A percentile compares a stretch with the other conserved stretches of the same genome.
Evolutionary conservation across 139 green algal species (phyloP).

Genomic region (Chlorella sorokiniana): DNA sequence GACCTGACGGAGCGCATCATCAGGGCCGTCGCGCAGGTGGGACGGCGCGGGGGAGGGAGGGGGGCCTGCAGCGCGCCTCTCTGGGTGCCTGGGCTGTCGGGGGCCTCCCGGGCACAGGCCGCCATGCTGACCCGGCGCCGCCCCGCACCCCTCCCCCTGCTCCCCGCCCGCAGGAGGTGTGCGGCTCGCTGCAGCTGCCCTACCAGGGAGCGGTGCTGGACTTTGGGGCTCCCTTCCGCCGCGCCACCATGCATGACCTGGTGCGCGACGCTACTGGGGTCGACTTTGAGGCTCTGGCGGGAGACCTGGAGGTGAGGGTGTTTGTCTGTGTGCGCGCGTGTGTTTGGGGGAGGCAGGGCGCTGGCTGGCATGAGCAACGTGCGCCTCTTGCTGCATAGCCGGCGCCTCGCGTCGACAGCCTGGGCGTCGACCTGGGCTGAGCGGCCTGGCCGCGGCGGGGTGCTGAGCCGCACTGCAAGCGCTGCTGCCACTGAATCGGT

Average conservation of each 20-base stretch:
- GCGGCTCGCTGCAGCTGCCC: constrained; percentile 41
- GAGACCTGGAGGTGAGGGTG: constrained; percentile 19
- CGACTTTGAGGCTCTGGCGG: constrained; percentile 28
- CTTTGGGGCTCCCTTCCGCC: constrained; percentile 83
- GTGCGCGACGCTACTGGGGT: constrained; percentile 68
- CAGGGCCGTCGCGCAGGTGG: constrained; percentile 50
- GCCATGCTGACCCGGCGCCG: background rate
- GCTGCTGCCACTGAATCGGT: constrained; percentile 22
- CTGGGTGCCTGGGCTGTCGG: background rate
- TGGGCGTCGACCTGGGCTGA: too few relatives aligned
- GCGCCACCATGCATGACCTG: constrained; percentile 89
- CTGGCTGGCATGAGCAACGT: too few relatives aligned
- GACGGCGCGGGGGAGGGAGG: background rate
- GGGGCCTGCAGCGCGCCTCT: background rate
- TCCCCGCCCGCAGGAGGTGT: constrained; percentile 24
- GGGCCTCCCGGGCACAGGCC: background rate
- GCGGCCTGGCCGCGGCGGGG: too few relatives aligned
- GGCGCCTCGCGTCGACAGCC: too few relatives aligned
- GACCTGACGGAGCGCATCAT: constrained; percentile 91
- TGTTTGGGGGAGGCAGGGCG: too few relatives aligned
- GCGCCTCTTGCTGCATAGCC: too few relatives aligned
- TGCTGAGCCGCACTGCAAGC: background rate
- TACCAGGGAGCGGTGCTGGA: constrained; percentile 89
- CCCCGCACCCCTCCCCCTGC: background rate
- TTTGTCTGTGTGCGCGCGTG: too few relatives aligned